Base-by-base conservation (phyloP, 768 basidiomycete species). In the Pisolithus marmoratus region DNA sequence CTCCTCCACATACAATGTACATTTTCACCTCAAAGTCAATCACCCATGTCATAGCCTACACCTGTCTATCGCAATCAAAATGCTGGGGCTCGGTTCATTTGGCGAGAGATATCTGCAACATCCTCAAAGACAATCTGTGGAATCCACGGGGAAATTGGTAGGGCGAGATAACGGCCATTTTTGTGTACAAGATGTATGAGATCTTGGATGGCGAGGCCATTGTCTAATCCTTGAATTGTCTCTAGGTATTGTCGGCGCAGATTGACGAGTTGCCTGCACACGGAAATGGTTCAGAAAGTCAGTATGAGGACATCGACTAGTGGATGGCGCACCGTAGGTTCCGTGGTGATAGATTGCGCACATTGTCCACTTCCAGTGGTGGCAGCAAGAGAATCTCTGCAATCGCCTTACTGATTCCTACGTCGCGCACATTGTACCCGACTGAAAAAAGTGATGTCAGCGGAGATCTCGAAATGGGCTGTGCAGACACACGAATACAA, bases 151-250 rank as follows among this genome's bases (percentile, higher is more conserved):
- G 42, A 9, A 24, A 43, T 6, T 22, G 23, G 43, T 4, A 24
- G 15, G 24, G 23, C 15, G 15, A 17, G 4, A 15, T 44, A 11
- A 27, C 23, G 11, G 12, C 43, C 12, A n/a, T 36, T 23, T 15
- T 48, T 24, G 19, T 59, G 58, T 4, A 67, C 43, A 1, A 51
- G 53, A 4, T 54, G 53, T 2, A 60, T 52, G 7, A 70, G 50
- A 26, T 54, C 56, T 19, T 20, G 40, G 23, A 34, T 36, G 22
- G 26, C 26, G 15, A 6, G 31, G 22, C 46, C 40, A 12, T 52
- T 24, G 36, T 54, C 50, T 27, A 52, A 47, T 23, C 36, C 19
- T 15, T 9, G 29, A n/a, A 46, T 46, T 14, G 9, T 34, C 6
- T n/a, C 11, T 29, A 46, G 27, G 31, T 31, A 46, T 46, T 36